These are phyloP conservation scores for Schwanniomyces vanrijiae DNA, from an alignment of 805 yeast genomes.

Conservation along the genomic window DNA sequence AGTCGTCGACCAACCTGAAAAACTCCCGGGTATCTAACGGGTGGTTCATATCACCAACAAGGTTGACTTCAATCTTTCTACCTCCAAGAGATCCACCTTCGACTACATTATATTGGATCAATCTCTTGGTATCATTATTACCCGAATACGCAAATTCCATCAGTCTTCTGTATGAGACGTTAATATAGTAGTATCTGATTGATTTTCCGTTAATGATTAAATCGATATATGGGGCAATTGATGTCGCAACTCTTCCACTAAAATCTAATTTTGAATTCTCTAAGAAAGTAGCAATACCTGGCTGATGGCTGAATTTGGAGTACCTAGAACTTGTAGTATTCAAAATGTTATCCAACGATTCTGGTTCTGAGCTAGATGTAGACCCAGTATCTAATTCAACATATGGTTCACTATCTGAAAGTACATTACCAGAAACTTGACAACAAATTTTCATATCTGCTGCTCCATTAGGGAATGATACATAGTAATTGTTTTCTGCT, in stretches of 20 bases:
- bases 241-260: slow-evolving; percentile 32
- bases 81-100: slow-evolving; percentile 67
- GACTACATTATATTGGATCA: slow-evolving; percentile 43
- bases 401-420: slow-evolving; percentile 11
- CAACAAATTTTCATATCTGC: slow-evolving; percentile 49
- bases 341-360: slow-evolving; percentile 9
- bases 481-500: slow-evolving; percentile 40
- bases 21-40: slow-evolving; percentile 20
- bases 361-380: slow-evolving; percentile 2
- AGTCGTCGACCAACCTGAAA: slow-evolving; percentile 23
- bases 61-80: slow-evolving; percentile 46
- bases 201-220: slow-evolving; percentile 36
- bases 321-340: slow-evolving; percentile 23
- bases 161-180: slow-evolving; percentile 44
- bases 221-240: slow-evolving; percentile 39
- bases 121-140: slow-evolving; percentile 23
- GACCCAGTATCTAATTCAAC: not conserved
- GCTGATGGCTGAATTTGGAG: slow-evolving; percentile 34
- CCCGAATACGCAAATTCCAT: slow-evolving; percentile 37
- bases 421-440: slow-evolving; percentile 35
- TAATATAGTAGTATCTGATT: slow-evolving; percentile 46
- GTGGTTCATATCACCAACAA: slow-evolving; percentile 38
- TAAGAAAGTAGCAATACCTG: slow-evolving; percentile 44
- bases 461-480: slow-evolving; percentile 40
- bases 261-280: slow-evolving; percentile 37